These are phyloP conservation scores for Serendipita sp. DNA, from an alignment of 768 basidiomycete genomes.

Conservation along the genomic window DNA sequence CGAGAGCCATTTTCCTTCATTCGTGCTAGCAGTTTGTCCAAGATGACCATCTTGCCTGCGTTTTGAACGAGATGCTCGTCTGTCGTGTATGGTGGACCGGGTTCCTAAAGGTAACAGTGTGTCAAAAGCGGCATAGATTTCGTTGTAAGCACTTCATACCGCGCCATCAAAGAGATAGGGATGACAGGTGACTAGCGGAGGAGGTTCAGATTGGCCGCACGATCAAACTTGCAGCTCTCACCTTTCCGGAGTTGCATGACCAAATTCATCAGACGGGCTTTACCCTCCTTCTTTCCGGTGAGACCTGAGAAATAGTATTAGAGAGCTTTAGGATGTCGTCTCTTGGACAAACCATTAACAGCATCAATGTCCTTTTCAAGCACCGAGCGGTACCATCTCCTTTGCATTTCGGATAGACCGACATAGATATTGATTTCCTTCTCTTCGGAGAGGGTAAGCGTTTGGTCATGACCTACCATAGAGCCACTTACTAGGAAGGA, in stretches of 20 bases:
- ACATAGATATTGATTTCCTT: constrained; percentile 99
- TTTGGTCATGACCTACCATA: not conserved
- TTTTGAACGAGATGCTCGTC: constrained; percentile 93
- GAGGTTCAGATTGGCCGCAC: not conserved
- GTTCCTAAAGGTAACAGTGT: constrained; percentile 39
- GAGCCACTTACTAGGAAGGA: constrained; percentile 58
- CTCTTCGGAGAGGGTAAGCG: constrained; percentile 29
- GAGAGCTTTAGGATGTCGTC: not conserved
- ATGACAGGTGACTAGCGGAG: constrained; percentile 53
- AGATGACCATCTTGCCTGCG: constrained; percentile 92
- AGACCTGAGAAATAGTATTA: constrained; percentile 32
- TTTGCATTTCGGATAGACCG: constrained; percentile 91
- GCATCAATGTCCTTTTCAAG: constrained; percentile 98
- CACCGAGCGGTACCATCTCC: constrained; percentile 93
- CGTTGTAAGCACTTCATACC: constrained; percentile 23
- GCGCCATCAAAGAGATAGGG: constrained; percentile 89
- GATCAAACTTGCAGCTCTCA: not conserved
- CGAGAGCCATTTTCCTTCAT: constrained; percentile 92
- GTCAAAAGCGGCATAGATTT: not conserved
- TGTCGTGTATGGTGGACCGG: constrained; percentile 95
- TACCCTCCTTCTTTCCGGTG: constrained; percentile 96
- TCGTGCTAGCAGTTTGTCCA: constrained; percentile 75
- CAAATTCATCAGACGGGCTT: constrained; percentile 94
- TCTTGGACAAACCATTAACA: constrained; percentile 56
- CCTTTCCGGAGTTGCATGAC: constrained; percentile 65